Evolutionary conservation across 2,329 filamentous ascomycete species (phyloP), one percentile per base, ranked within the genome.

Genomic region (Aspergillus sp.): DNA sequence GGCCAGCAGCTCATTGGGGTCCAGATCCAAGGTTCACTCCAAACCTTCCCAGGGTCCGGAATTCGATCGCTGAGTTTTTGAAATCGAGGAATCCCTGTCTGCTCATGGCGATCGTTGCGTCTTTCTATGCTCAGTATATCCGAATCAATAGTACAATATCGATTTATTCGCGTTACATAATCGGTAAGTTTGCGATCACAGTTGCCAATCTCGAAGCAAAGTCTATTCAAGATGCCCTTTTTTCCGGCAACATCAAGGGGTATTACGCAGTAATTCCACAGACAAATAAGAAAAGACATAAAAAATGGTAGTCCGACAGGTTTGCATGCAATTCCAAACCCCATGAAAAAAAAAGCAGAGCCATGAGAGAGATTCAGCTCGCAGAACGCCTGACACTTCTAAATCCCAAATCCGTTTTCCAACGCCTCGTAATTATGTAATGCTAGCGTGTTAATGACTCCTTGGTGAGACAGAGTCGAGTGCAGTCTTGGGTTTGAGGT

Each of bases 401-500:
- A 70, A 52, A 67, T 66, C 67, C 68, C 68, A 58, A 64, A 61
- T 58, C 64, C 62, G 58, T 64, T 65, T 64, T 64, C 60, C 14
- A 71, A 73, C 68, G 68, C 68, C 70, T 67, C 62, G 33, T 65
- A 55, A 63, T 63, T 59, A 48, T 61, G 31, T 45, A 61, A 52
- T 51, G 35, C 51, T 56, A 46, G 49, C 40, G 63, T 56, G 52
- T 71, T 64, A 73, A 68, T 69, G 70, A 64, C 68, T 70, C 59
- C 63, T 69, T 48, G 74, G 71, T 31, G 74, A 76, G 45, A 72
- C 63, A 43, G 73, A 70, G 62, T 71, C 71, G 14, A 73, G 64
- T 17, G 66, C 59, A 51, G 68, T 70, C 66, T 78, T 79, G 46
- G 77, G 76, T 62, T 77, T 77, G 37, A 79, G 63, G 60, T 75